Percentiles rank a stretch among this genome's conserved stretches.
phyloP scores from a whole-genome alignment of 306 rosid species.

The Alnus glutinosa region DNA sequence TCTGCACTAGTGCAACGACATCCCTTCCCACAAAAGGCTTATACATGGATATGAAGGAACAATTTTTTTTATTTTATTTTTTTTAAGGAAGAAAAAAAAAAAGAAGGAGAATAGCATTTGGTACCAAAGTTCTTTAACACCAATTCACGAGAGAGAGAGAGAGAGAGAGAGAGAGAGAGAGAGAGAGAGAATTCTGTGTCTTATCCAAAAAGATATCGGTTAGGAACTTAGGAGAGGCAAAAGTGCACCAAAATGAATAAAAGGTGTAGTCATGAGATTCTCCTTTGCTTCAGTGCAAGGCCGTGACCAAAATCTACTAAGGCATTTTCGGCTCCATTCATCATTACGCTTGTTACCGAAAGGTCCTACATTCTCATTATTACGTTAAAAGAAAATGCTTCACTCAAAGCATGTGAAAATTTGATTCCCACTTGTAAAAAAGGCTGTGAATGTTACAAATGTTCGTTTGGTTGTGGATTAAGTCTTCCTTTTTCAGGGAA shows the following conservation, averaged over 20 bases:
- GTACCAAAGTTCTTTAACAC: constrained; percentile 6
- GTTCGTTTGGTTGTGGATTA: not conserved
- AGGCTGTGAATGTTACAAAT: constrained; percentile 25
- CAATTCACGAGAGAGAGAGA: no score
- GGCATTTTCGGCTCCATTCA: constrained; percentile 27
- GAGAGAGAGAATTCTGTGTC: constrained; percentile 20
- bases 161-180: no score
- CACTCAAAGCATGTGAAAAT: constrained; percentile 44
- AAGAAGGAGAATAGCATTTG: constrained; percentile 11
- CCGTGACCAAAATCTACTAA: constrained; percentile 37
- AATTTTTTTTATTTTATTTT: no score
- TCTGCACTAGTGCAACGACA: no score
- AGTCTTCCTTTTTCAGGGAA: constrained; percentile 6
- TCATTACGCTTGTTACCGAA: constrained; percentile 43
- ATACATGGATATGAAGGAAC: no score
- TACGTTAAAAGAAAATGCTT: constrained; percentile 9
- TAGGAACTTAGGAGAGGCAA: constrained; percentile 2
- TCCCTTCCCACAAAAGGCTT: no score
- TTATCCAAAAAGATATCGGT: constrained; percentile 46
- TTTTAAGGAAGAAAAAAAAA: not conserved
- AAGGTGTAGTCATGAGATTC: constrained; percentile 38
- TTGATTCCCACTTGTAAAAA: constrained; percentile 38
- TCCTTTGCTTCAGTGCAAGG: constrained; percentile 29
- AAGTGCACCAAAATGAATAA: constrained; percentile 3
- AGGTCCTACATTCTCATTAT: constrained; percentile 30